These are phyloP conservation scores for Sequoia sempervirens DNA, from an alignment of 75 land plant species.

Conservation along the genomic window DNA sequence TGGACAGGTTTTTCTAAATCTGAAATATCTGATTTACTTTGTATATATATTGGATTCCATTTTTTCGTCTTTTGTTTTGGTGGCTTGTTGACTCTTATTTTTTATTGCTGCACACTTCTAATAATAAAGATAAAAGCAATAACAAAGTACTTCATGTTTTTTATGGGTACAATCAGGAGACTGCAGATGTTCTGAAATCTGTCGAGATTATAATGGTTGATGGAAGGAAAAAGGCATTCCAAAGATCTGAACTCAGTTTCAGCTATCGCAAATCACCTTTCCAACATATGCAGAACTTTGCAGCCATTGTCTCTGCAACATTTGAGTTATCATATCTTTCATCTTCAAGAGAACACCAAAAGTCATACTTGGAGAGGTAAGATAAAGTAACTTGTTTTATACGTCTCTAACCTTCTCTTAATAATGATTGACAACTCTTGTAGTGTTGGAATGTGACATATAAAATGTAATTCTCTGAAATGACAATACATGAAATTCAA, in stretches of 20 bases:
- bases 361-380: conserved; percentile 43
- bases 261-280: conserved; percentile 65
- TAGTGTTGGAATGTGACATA: neutral
- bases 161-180: conserved; percentile 32
- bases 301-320: conserved; percentile 64
- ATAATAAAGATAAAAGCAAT: neutral
- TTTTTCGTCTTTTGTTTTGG: conserved; percentile 3
- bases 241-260: conserved; percentile 31
- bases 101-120: neutral
- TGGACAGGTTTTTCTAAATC: conserved; percentile 43
- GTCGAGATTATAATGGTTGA: conserved; percentile 48
- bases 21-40: neutral
- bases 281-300: conserved; percentile 42
- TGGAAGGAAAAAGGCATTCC: conserved; percentile 26
- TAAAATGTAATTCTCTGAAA: neutral
- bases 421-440: neutral
- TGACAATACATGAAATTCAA: neutral
- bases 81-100: neutral
- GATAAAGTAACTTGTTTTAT: neutral
- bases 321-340: conserved; percentile 32
- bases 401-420: neutral
- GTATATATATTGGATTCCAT: neutral
- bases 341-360: conserved; percentile 24
- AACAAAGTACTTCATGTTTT: neutral
- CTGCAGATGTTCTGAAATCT: conserved; percentile 40